Percentiles rank a stretch among this genome's conserved stretches.
Evolutionary conservation across 192 early-diverging fungal genomes (phyloP).

Genomic region (Coemansia aciculifera): DNA sequence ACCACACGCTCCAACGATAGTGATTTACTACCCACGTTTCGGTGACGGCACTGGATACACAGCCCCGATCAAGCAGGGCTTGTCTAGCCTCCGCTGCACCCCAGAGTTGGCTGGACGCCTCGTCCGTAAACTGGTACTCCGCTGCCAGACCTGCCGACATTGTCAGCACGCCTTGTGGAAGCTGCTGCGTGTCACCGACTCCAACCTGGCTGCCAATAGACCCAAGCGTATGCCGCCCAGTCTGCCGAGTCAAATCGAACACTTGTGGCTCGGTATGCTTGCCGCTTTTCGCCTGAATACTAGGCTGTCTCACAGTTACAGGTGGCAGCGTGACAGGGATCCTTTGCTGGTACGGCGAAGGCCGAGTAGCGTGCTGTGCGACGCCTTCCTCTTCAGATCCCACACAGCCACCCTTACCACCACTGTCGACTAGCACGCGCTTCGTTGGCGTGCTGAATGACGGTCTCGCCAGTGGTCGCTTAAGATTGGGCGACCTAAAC

Average conservation of each 20-base stretch:
- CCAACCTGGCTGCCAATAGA: conserved; percentile 7
- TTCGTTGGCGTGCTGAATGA: conserved; percentile 46
- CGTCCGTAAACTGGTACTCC: conserved; percentile 8
- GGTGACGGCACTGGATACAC: conserved; percentile 8
- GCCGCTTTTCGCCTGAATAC: background rate
- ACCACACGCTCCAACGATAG: conserved; percentile 48
- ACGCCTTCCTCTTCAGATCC: background rate
- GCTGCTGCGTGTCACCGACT: conserved; percentile 1
- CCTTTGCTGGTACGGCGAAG: conserved; percentile 24
- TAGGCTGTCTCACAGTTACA: conserved; percentile 9
- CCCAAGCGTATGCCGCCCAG: background rate
- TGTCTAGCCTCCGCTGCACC: conserved; percentile 34
- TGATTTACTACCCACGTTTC: conserved; percentile 43
- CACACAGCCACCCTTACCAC: background rate
- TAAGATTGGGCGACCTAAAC: conserved; percentile 37
- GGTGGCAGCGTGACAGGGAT: conserved; percentile 21
- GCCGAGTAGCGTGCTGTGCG: conserved; percentile 5
- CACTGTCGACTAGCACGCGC: conserved; percentile 12
- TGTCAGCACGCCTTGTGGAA: conserved; percentile 16
- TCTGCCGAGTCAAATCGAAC: background rate
- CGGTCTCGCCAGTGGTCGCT: conserved; percentile 16
- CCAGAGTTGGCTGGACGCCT: conserved; percentile 17
- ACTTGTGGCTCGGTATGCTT: background rate
- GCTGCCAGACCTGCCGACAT: conserved; percentile 25
- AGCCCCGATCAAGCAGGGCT: conserved; percentile 25